These are phyloP conservation scores for Cryptococcus hybrid DNA, from an alignment of 1,284 basidiomycete species.

Conservation along the genomic window DNA sequence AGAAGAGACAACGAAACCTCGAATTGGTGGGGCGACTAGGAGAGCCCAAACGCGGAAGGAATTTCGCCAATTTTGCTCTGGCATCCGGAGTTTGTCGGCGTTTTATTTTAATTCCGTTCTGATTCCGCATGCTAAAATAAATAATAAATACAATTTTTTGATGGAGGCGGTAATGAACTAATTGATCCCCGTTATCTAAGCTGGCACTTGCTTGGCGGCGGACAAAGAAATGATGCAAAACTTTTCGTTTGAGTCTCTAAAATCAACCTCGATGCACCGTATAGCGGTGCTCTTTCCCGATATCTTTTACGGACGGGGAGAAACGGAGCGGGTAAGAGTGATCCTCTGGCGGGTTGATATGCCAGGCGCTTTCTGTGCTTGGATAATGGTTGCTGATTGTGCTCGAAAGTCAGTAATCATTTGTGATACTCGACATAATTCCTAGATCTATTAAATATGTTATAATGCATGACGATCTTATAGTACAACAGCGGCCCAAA, in stretches of 20 bases:
- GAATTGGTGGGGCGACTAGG: conserved; percentile 1
- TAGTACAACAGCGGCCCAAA: background rate
- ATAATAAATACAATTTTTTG: background rate
- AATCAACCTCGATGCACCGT: conserved; percentile 28
- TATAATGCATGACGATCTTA: conserved; percentile 2
- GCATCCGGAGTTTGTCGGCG: background rate
- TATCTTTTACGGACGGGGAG: conserved; percentile 17
- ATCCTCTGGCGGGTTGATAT: background rate
- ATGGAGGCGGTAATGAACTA: background rate
- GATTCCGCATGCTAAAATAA: background rate
- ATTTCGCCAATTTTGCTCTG: background rate
- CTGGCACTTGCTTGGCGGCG: no score
- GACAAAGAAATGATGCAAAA: background rate
- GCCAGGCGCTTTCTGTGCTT: background rate
- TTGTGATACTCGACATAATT: conserved; percentile 2
- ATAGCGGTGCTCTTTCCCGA: conserved; percentile 20
- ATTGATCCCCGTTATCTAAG: no score
- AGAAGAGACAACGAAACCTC: conserved; percentile 6
- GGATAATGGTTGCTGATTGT: background rate
- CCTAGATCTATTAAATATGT: background rate
- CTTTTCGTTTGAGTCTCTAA: conserved; percentile 4
- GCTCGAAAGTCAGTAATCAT: background rate
- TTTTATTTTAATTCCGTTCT: background rate
- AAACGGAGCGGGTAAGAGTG: conserved; percentile 41
- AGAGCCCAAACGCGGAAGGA: background rate